A percentile compares a stretch with the other conserved stretches of the same genome.
Evolutionary conservation across 2,329 filamentous ascomycete species (phyloP).

Genomic region (Sporothrix inflata): DNA sequence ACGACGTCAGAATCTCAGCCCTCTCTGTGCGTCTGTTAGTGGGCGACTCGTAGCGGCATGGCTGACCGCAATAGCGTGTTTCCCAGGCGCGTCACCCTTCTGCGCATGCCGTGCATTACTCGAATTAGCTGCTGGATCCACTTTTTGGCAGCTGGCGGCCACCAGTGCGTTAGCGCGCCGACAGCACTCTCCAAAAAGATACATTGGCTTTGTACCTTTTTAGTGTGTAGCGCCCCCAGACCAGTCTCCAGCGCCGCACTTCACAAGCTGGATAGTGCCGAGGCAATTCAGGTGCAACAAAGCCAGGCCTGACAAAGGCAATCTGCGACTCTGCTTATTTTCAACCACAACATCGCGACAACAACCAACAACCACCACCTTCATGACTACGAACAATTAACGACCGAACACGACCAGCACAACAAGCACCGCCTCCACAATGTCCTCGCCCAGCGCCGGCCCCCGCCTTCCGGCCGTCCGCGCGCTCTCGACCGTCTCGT

Average conservation of each 20-base stretch:
- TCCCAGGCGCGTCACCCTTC: conserved; percentile 5
- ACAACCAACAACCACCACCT: not conserved
- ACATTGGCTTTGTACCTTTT: conserved; percentile 16
- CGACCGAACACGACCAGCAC: not conserved
- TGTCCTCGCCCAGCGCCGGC: conserved; percentile 23
- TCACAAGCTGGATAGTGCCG: conserved; percentile 24
- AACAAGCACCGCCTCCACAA: not conserved
- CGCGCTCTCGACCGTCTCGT: conserved; percentile 29
- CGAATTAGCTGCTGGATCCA: not conserved
- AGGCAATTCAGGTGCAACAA: conserved; percentile 15
- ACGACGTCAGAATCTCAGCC: conserved; percentile 29
- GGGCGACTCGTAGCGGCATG: not conserved
- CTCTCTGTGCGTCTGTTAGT: not conserved
- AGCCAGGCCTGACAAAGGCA: not conserved
- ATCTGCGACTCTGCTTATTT: not conserved
- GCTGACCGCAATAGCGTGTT: not conserved
- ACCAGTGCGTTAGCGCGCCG: conserved; percentile 7
- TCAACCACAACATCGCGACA: conserved; percentile 4
- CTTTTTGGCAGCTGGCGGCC: not conserved
- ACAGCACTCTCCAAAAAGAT: not conserved
- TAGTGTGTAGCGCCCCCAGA: not conserved
- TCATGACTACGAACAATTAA: not conserved
- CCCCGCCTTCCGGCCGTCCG: conserved; percentile 25
- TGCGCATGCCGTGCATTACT: not conserved
- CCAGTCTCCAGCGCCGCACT: not conserved